A percentile compares a stretch with the other conserved stretches of the same genome.
phyloP scores from a whole-genome alignment of 2,329 filamentous ascomycete genomes.

The Tolypocladium inflatum region DNA sequence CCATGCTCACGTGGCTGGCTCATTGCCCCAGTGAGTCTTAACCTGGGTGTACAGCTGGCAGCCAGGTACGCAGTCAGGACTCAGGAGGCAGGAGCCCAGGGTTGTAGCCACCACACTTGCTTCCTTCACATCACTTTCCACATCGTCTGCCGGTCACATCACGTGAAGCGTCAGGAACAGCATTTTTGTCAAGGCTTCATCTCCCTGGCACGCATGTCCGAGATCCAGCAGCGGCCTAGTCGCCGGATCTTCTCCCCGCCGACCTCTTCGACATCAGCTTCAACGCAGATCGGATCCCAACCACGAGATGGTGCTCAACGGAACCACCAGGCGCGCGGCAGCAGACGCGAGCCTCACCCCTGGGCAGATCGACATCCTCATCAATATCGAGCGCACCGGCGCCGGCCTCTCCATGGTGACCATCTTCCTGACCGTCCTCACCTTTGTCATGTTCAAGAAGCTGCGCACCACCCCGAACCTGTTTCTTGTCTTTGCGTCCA shows the following conservation, averaged over 20 bases:
- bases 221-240: background rate
- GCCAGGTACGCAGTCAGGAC: background rate
- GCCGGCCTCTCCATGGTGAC: conserved; percentile 44
- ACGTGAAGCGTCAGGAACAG: too few species aligned
- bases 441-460: conserved; percentile 38
- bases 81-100: background rate
- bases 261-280: background rate
- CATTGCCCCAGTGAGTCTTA: too few species aligned
- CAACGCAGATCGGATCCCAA: background rate
- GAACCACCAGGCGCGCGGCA: background rate
- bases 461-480: conserved; percentile 48
- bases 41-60: background rate
- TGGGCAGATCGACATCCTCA: conserved; percentile 32
- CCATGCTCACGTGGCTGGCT: background rate
- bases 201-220: background rate
- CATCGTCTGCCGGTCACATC: background rate
- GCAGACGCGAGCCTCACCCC: conserved; percentile 17
- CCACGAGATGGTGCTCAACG: background rate
- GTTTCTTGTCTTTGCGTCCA: conserved; percentile 28
- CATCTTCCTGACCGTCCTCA: conserved; percentile 37
- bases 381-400: conserved; percentile 42
- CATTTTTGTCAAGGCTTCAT: background rate
- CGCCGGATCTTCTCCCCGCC: background rate
- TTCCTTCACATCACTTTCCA: background rate
- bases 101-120: background rate